These are phyloP conservation scores for Botrytis fabae DNA, from an alignment of 2,329 filamentous ascomycete genomes.

Conservation along the genomic window DNA sequence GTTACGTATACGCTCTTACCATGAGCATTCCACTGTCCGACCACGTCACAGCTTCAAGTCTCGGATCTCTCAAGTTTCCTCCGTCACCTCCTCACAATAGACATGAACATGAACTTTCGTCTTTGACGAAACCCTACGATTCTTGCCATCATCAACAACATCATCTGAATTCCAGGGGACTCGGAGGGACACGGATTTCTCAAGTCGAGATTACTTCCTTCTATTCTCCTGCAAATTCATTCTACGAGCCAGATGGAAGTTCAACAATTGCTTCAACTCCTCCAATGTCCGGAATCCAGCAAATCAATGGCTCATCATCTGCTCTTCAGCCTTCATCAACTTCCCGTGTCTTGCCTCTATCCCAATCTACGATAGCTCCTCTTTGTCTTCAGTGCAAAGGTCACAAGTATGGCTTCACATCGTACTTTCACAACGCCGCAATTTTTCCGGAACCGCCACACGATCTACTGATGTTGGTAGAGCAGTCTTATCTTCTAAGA, in stretches of 20 bases:
- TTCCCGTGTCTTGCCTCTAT: background rate
- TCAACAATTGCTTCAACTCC: slow-evolving; percentile 5
- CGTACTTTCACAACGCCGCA: slow-evolving; percentile 36
- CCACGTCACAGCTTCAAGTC: background rate
- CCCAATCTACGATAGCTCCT: background rate
- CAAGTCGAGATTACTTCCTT: slow-evolving; percentile 11
- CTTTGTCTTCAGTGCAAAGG: slow-evolving; percentile 34
- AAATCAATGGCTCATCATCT: background rate
- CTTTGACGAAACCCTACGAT: slow-evolving; percentile 4
- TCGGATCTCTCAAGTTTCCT: slow-evolving; percentile 15
- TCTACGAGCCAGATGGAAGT: slow-evolving; percentile 14
- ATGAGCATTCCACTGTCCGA: slow-evolving; percentile 20
- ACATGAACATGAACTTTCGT: slow-evolving; percentile 13
- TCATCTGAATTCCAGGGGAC: background rate
- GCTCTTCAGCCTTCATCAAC: background rate
- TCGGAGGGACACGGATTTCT: background rate
- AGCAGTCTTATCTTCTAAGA: slow-evolving; percentile 33
- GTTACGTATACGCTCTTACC: slow-evolving; percentile 6
- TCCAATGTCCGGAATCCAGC: slow-evolving; percentile 10
- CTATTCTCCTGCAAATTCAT: slow-evolving; percentile 18
- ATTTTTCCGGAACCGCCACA: slow-evolving; percentile 35
- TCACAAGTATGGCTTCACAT: slow-evolving; percentile 33
- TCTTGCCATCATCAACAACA: background rate
- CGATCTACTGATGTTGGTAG: slow-evolving; percentile 29
- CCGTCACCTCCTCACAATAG: slow-evolving; percentile 12